These are phyloP conservation scores for Schizophyllum amplum DNA, from an alignment of 1,284 basidiomycete genomes.

Conservation along the genomic window DNA sequence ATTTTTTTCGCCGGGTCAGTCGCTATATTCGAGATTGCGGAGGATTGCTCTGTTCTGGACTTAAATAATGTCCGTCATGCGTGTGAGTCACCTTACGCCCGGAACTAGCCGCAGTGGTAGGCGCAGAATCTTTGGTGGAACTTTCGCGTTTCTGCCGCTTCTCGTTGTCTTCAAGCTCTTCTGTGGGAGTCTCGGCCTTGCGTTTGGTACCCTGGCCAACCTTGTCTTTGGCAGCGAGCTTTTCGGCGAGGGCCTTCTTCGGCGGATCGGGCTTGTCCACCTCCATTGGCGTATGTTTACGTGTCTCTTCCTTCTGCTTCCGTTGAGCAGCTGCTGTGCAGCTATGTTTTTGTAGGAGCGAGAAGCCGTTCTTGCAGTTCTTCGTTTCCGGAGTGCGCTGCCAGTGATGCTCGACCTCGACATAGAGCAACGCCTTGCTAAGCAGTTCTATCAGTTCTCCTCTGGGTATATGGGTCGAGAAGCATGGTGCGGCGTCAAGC, in stretches of 20 bases:
- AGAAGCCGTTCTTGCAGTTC: slow-evolving; percentile 60
- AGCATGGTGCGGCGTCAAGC: slow-evolving; percentile 57
- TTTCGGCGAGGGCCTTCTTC: background rate
- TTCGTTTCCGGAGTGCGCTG: slow-evolving; percentile 46
- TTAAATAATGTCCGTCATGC: background rate
- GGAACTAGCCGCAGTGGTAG: too few species aligned
- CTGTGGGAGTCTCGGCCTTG: slow-evolving; percentile 34
- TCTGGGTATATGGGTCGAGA: slow-evolving; percentile 66
- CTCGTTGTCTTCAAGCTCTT: background rate
- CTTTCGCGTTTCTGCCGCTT: background rate
- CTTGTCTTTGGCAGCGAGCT: background rate
- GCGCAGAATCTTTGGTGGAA: too few species aligned
- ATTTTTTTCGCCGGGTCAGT: background rate
- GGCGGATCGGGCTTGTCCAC: background rate
- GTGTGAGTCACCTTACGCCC: background rate
- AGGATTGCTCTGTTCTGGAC: too few species aligned
- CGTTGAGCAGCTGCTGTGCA: slow-evolving; percentile 43
- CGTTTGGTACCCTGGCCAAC: slow-evolving; percentile 28
- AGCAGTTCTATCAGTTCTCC: slow-evolving; percentile 77
- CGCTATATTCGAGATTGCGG: background rate
- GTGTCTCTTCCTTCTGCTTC: slow-evolving; percentile 10
- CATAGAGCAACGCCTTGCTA: slow-evolving; percentile 72
- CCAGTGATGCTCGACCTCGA: slow-evolving; percentile 81
- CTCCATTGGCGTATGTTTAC: background rate
- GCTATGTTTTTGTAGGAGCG: slow-evolving; percentile 60